A percentile compares a stretch with the other conserved stretches of the same genome.
Evolutionary conservation across 2,329 filamentous ascomycete genomes (phyloP).

Genomic region (Plenodomus lindquistii): DNA sequence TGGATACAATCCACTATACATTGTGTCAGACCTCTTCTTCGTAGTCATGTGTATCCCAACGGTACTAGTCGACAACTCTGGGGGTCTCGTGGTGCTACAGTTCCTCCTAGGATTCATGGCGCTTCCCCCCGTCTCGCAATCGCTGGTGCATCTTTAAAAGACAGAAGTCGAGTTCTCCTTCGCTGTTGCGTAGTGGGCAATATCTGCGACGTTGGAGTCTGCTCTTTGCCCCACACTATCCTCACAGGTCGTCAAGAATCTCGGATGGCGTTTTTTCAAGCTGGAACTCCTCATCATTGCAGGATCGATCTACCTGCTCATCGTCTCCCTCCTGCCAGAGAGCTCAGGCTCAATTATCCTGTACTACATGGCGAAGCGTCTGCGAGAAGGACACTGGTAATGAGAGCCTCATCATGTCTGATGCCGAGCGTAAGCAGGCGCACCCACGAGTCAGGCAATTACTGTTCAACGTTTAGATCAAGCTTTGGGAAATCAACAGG

Average conservation of each 20-base stretch:
- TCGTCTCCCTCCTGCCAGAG: conserved; percentile 82
- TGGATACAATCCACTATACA: conserved; percentile 69
- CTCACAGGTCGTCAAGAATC: conserved; percentile 70
- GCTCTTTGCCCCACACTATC: conserved; percentile 67
- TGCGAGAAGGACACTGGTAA: conserved; percentile 71
- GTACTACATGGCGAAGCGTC: conserved; percentile 66
- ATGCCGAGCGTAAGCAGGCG: conserved; percentile 71
- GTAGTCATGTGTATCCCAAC: conserved; percentile 68
- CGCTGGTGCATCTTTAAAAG: conserved; percentile 37
- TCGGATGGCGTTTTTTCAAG: conserved; percentile 80
- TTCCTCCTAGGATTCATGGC: conserved; percentile 44
- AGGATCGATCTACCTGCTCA: conserved; percentile 70
- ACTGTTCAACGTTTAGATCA: conserved; percentile 58
- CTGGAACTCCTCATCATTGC: conserved; percentile 81
- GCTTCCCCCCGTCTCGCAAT: conserved; percentile 40
- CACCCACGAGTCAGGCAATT: conserved; percentile 41
- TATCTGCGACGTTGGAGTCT: conserved; percentile 59
- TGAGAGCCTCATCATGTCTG: conserved; percentile 70
- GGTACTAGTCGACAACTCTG: conserved; percentile 63
- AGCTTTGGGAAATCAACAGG: conserved; percentile 85
- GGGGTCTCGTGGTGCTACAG: conserved; percentile 61
- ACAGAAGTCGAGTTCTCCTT: conserved; percentile 48
- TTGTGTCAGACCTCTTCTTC: conserved; percentile 69
- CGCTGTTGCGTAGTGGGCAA: conserved; percentile 47
- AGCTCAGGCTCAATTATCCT: conserved; percentile 71